Percentiles rank a stretch among this genome's conserved stretches.
phyloP scores from a whole-genome alignment of 2,329 filamentous ascomycete genomes.

The Leptographium procerum region DNA sequence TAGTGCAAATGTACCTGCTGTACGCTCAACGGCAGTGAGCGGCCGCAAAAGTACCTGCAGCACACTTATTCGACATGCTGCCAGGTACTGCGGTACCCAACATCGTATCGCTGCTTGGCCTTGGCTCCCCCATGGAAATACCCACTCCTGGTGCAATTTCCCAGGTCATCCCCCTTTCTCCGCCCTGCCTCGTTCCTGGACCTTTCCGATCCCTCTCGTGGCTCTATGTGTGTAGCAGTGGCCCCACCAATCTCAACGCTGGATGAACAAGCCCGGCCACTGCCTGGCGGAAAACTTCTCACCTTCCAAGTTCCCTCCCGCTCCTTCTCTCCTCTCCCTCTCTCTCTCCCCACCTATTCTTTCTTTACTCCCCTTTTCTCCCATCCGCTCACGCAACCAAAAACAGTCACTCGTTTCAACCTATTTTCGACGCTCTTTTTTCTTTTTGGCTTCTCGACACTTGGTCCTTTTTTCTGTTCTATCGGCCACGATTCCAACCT shows the following conservation, averaged over 20 bases:
- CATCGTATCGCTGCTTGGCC: background rate
- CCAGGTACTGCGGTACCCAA: background rate
- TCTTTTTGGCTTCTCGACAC: background rate
- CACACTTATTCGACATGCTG: background rate
- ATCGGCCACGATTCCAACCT: background rate
- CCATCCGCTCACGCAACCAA: background rate
- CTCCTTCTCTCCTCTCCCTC: slow-evolving; percentile 1
- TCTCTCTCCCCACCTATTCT: background rate
- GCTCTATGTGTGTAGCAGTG: background rate
- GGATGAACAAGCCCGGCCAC: background rate
- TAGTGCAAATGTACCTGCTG: background rate
- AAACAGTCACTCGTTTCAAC: slow-evolving; percentile 3
- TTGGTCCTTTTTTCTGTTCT: background rate
- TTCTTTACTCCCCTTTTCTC: background rate
- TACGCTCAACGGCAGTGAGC: background rate
- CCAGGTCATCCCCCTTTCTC: background rate
- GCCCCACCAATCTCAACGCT: background rate
- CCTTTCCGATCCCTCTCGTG: background rate
- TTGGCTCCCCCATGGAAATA: background rate
- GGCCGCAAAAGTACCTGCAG: background rate
- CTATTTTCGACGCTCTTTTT: background rate
- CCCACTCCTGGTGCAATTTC: slow-evolving; percentile 7
- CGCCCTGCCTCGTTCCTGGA: background rate
- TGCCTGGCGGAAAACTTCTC: slow-evolving; percentile 1
- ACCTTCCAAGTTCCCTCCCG: slow-evolving; percentile 2